Evolutionary conservation across 768 basidiomycete species (phyloP), one percentile per base, ranked within the genome.

Genomic region (Chalciporus piperatus): DNA sequence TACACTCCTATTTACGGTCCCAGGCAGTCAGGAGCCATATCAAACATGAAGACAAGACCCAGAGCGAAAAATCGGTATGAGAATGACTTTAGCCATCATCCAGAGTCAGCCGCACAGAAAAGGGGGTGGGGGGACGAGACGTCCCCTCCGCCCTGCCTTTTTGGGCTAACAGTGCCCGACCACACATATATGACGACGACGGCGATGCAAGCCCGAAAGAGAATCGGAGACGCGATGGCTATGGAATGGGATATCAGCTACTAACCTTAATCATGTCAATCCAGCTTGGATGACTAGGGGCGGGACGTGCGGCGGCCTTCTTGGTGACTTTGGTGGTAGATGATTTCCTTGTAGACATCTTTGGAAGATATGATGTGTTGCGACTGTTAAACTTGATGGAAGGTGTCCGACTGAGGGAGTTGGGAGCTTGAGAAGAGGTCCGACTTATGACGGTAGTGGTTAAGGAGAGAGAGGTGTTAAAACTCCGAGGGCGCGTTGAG

Each of bases 241-340:
- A 35, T 45, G 28, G 42, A 37, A 57, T 2, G 59, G 48, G 54
- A 45, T 47, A 48, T 30, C 28, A 42, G 52, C 32, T 57, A 59
- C 76, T 65, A 61, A 87, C 87, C 78, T 88, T 89, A 69, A 90
- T 89, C 87, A 90, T 90, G 49, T 89, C 86, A 51, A 83, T 74
- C 86, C 86, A 88, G 53, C 76, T 68, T 14, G 76, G 76, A 58
- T 79, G 76, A 43, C 54, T 52, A 19, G 62, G 38, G 25, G 44
- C 51, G 50, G 74, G 62, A 42, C 72, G 72, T 48, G 73, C 55
- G 53, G 58, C 57, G 48, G 47, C 48, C 53, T 53, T 70, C 65
- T 61, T 67, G 43, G 74, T 59, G 17, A 74, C 66, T 70, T 79
- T 82, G 65, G 78, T 68, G 43, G 72, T 57, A 47, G 75, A 64